A percentile compares a stretch with the other conserved stretches of the same genome.
Evolutionary conservation across 192 early-diverging fungal genomes (phyloP).

Genomic region (Cetraspora pellucida): DNA sequence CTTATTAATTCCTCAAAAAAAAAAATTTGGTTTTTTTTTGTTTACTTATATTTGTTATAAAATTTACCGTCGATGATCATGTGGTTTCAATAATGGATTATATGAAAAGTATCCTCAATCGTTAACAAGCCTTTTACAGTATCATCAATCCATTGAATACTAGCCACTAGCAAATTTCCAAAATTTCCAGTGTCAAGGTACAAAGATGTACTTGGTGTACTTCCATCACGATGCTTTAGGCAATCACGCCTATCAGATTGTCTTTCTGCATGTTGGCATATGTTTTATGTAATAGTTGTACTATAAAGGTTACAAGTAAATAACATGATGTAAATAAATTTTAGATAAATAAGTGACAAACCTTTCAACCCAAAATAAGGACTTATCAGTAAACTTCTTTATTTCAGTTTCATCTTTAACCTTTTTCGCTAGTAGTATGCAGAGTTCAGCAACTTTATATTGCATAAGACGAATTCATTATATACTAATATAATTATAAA

Average conservation of each 20-base stretch:
- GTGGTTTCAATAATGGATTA: constrained; percentile 2
- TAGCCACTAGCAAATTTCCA: neutral
- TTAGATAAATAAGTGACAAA: neutral
- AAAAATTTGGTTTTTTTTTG: neutral
- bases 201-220: neutral
- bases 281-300: neutral
- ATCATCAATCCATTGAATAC: constrained; percentile 12
- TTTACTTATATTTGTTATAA: neutral
- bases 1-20: no score
- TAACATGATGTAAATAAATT: neutral
- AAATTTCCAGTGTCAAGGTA: neutral
- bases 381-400: neutral
- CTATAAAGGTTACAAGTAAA: neutral
- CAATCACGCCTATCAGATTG: constrained; percentile 17
- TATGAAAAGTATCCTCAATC: constrained; percentile 1
- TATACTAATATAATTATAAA: neutral
- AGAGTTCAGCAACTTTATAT: constrained; percentile 16
- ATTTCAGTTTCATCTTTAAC: constrained; percentile 14
- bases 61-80: constrained; percentile 23
- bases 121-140: neutral
- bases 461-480: neutral
- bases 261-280: neutral
- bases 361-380: constrained; percentile 6
- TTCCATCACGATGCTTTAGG: neutral
- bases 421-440: neutral